Conservation (phyloP, 2,329 filamentous ascomycete genomes). For the Fusarium gaditjirri region DNA sequence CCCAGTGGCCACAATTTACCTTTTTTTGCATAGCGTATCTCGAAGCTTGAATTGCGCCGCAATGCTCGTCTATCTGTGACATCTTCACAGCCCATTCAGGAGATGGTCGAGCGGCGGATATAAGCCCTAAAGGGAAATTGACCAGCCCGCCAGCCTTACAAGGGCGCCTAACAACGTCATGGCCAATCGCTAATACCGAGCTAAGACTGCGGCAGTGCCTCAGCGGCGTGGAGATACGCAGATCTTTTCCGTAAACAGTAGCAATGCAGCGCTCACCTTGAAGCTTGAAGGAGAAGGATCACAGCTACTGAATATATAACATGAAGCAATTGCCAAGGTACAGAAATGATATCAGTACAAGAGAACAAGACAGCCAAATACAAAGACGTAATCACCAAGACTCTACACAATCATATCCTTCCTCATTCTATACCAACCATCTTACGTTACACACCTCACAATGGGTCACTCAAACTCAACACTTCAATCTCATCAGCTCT, state of each 20-base stretch:
- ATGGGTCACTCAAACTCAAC: constrained; percentile 37
- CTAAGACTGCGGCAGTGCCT: constrained; percentile 11
- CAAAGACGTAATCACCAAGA: neutral
- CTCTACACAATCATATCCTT: neutral
- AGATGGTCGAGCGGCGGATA: neutral
- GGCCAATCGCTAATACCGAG: constrained; percentile 1
- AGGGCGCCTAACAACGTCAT: constrained; percentile 5
- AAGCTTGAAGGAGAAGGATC: neutral
- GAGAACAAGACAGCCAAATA: neutral
- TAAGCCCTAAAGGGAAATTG: neutral
- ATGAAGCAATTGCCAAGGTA: neutral
- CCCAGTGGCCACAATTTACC: neutral
- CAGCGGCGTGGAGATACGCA: constrained; percentile 3
- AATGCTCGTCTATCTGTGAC: neutral
- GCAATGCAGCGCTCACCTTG: constrained; percentile 1
- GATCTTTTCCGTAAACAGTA: constrained; percentile 5
- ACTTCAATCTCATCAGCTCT: constrained; percentile 10
- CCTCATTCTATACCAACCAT: neutral
- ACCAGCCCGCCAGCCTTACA: constrained; percentile 17
- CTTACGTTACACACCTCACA: neutral
- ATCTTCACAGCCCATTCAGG: neutral
- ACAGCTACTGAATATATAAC: constrained; percentile 7
- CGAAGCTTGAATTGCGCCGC: neutral
- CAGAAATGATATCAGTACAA: neutral
- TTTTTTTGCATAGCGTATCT: neutral